phyloP scores from a whole-genome alignment of 805 yeast genomes.

The Clavispora santaluciae region DNA sequence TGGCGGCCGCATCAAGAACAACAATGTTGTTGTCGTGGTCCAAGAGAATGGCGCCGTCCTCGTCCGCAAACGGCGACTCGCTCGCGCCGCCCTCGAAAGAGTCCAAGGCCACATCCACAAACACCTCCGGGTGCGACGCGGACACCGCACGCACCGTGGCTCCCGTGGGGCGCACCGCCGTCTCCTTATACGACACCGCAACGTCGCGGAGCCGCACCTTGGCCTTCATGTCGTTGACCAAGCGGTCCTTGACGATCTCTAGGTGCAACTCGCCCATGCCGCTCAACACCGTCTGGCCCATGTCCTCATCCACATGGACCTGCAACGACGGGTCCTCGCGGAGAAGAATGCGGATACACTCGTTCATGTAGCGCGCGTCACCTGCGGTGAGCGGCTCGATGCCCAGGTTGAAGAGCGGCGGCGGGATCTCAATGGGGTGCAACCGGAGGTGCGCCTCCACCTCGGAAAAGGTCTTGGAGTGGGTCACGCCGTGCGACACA shows the following conservation, averaged over 20 bases:
- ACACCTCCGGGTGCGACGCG: conserved; percentile 18
- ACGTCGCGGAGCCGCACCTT: conserved; percentile 76
- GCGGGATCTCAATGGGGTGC: conserved; percentile 80
- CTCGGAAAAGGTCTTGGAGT: conserved; percentile 35
- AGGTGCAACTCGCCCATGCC: conserved; percentile 98
- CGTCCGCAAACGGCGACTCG: conserved; percentile 30
- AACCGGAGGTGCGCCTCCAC: conserved; percentile 44
- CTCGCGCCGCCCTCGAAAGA: conserved; percentile 35
- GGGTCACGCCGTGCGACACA: conserved; percentile 52
- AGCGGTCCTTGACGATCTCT: conserved; percentile 78
- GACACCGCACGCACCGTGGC: conserved; percentile 14
- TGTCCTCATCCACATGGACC: conserved; percentile 69
- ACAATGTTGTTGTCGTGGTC: conserved; percentile 47
- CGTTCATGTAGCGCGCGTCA: conserved; percentile 69
- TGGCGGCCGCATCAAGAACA: conserved; percentile 31
- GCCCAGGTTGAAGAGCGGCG: conserved; percentile 85
- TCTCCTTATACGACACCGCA: conserved; percentile 86
- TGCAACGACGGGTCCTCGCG: conserved; percentile 89
- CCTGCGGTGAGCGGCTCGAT: conserved; percentile 82
- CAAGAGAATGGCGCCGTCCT: conserved; percentile 34
- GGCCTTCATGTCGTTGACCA: conserved; percentile 78
- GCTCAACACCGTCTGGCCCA: conserved; percentile 81
- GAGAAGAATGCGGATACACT: conserved; percentile 59
- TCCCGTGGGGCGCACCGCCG: conserved; percentile 26
- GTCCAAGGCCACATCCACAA: conserved; percentile 26